A percentile compares a stretch with the other conserved stretches of the same genome.
Evolutionary conservation across 2,329 filamentous ascomycete genomes (phyloP).

Genomic region (Ophiostoma australiae): DNA sequence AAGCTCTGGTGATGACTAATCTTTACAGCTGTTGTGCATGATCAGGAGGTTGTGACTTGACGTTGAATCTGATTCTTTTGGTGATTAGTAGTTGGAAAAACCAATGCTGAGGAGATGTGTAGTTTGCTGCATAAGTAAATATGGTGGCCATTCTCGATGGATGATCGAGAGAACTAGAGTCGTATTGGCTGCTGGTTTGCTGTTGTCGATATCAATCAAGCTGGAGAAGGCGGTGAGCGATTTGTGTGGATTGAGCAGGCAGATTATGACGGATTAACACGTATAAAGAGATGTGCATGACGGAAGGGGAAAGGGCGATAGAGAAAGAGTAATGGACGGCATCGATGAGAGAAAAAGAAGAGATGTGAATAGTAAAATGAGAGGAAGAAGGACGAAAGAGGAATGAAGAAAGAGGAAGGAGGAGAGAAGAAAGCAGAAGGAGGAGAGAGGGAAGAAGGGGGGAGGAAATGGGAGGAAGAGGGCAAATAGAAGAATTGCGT

Average conservation of each 20-base stretch:
- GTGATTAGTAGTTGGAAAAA: neutral
- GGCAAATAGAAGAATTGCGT: slow-evolving; percentile 8
- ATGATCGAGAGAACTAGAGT: neutral
- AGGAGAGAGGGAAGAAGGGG: neutral
- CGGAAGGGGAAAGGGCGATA: neutral
- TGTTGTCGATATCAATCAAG: neutral
- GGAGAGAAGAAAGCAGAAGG: neutral
- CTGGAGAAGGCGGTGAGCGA: slow-evolving; percentile 4
- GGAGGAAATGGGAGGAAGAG: slow-evolving; percentile 5
- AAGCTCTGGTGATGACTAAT: neutral
- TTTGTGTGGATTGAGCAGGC: neutral
- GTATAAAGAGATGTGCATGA: neutral
- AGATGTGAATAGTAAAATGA: slow-evolving; percentile 21
- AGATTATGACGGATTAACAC: neutral
- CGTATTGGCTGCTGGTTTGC: neutral
- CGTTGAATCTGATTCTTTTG: neutral
- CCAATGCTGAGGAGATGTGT: neutral
- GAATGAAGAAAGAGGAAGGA: neutral
- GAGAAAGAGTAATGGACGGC: neutral
- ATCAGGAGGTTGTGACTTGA: neutral
- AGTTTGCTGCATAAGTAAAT: neutral
- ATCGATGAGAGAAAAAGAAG: slow-evolving; percentile 17
- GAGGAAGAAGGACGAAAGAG: neutral
- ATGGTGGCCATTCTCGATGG: neutral
- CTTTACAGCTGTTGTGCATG: neutral